Evolutionary conservation across 331 rosid species (phyloP).

Genomic region (Phaseolus coccineus): DNA sequence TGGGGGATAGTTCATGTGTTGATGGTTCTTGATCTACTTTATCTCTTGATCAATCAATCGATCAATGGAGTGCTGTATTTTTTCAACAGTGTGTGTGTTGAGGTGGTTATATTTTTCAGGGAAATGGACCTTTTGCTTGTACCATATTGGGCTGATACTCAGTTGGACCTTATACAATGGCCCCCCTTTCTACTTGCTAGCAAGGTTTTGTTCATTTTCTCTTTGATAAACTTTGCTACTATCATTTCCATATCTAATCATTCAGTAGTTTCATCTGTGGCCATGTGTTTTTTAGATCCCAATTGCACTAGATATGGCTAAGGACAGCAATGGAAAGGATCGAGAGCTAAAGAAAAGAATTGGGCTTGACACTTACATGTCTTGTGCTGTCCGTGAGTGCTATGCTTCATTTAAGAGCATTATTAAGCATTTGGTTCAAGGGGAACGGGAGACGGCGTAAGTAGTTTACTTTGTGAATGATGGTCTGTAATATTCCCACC

Average conservation of each 20-base stretch:
- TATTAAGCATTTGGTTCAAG: conserved; percentile 80
- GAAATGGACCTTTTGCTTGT: conserved; percentile 98
- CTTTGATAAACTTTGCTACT: conserved; percentile 26
- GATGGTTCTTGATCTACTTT: conserved; percentile 30
- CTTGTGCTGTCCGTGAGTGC: conserved; percentile 93
- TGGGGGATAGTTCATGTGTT: conserved; percentile 24
- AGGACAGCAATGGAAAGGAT: conserved; percentile 98
- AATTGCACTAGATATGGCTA: conserved; percentile 98
- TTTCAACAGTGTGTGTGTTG: conserved; percentile 35
- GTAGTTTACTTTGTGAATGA: conserved; percentile 46
- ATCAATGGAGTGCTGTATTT: neutral
- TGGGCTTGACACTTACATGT: conserved; percentile 76
- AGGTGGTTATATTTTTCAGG: conserved; percentile 59
- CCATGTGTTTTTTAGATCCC: conserved; percentile 70
- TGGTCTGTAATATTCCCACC: conserved; percentile 11
- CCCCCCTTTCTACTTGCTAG: conserved; percentile 99
- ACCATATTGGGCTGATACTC: conserved; percentile 98
- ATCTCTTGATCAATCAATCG: neutral
- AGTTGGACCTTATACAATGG: conserved; percentile 91
- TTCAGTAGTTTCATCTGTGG: conserved; percentile 41
- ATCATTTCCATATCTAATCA: conserved; percentile 13
- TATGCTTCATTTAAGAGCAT: conserved; percentile 93
- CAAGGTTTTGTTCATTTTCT: conserved; percentile 69
- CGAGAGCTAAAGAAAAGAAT: conserved; percentile 86
- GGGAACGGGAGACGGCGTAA: conserved; percentile 73